Conservation (phyloP, 495 filamentous ascomycete genomes). For the Pyronema domesticum region DNA sequence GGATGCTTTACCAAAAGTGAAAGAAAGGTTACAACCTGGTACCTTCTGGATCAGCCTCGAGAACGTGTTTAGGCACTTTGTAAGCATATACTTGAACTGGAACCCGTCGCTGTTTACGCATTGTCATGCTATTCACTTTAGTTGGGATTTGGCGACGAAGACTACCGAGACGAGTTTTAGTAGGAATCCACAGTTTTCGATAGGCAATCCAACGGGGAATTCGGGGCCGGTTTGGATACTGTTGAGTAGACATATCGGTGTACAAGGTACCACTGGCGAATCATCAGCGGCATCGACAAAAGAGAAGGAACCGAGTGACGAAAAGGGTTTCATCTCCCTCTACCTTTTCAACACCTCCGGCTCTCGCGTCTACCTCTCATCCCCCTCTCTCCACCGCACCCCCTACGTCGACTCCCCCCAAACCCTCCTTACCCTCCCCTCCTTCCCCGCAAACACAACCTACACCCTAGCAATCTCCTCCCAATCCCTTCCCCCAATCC, state of each 20-base stretch:
- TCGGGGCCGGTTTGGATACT: conserved; percentile 64
- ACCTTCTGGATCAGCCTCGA: conserved; percentile 85
- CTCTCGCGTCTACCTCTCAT: conserved; percentile 55
- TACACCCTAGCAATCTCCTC: conserved; percentile 71
- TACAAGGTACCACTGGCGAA: conserved; percentile 1
- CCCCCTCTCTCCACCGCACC: conserved; percentile 46
- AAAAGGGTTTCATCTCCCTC: conserved; percentile 62
- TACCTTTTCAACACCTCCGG: conserved; percentile 49
- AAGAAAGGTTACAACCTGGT: conserved; percentile 33
- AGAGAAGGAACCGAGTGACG: conserved; percentile 9
- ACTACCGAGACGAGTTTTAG: conserved; percentile 46
- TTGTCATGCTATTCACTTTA: conserved; percentile 76
- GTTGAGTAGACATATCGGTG: conserved; percentile 60
- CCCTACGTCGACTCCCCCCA: conserved; percentile 91
- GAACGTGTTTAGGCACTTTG: conserved; percentile 72
- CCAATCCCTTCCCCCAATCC: conserved; percentile 48
- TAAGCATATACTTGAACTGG: conserved; percentile 95
- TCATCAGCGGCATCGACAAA: not conserved
- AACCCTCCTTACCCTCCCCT: conserved; percentile 55
- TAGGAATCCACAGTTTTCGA: conserved; percentile 66
- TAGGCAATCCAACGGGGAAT: conserved; percentile 32
- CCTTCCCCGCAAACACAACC: conserved; percentile 36
- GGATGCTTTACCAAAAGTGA: not conserved
- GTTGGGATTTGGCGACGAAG: conserved; percentile 55
- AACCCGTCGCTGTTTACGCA: conserved; percentile 67